These are phyloP conservation scores for Aspergillus sp. DNA, from an alignment of 2,329 filamentous ascomycete species.

Conservation along the genomic window DNA sequence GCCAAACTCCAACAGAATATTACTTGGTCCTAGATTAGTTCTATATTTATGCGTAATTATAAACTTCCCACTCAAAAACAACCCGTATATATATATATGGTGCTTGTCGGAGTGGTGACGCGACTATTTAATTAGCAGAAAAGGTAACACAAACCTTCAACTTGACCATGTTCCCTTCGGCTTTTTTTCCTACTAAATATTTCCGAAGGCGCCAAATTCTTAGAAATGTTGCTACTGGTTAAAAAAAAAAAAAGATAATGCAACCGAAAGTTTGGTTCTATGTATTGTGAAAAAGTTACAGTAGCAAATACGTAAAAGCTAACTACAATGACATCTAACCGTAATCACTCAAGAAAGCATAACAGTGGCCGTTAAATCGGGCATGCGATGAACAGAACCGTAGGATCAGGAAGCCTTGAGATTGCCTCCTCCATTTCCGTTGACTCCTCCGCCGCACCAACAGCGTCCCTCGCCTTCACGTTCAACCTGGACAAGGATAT, in stretches of 20 bases:
- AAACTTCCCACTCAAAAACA: not conserved
- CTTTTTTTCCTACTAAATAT: too few relatives aligned
- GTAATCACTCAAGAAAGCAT: not conserved
- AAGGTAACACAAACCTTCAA: not conserved
- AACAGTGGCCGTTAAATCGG: not conserved
- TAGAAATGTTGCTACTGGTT: too few relatives aligned
- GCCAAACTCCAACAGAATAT: not conserved
- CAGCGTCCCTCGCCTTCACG: constrained; percentile 71
- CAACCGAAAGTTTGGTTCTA: not conserved
- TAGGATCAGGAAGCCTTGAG: not conserved
- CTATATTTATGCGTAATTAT: not conserved
- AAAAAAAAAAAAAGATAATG: not conserved
- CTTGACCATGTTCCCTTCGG: too few relatives aligned
- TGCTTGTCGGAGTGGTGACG: too few relatives aligned
- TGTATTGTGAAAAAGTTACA: not conserved
- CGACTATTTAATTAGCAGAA: too few relatives aligned
- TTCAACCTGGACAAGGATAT: constrained; percentile 86
- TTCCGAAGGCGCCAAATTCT: too few relatives aligned
- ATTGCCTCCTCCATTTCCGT: not conserved
- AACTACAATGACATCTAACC: not conserved
- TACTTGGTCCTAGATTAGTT: not conserved
- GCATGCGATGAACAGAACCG: not conserved
- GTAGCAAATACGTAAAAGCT: not conserved
- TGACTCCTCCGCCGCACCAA: constrained; percentile 57
- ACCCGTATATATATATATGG: not conserved